Evolutionary conservation across 2,329 filamentous ascomycete species (phyloP), one percentile per base, ranked within the genome.

Genomic region (Aspergillus hortae): DNA sequence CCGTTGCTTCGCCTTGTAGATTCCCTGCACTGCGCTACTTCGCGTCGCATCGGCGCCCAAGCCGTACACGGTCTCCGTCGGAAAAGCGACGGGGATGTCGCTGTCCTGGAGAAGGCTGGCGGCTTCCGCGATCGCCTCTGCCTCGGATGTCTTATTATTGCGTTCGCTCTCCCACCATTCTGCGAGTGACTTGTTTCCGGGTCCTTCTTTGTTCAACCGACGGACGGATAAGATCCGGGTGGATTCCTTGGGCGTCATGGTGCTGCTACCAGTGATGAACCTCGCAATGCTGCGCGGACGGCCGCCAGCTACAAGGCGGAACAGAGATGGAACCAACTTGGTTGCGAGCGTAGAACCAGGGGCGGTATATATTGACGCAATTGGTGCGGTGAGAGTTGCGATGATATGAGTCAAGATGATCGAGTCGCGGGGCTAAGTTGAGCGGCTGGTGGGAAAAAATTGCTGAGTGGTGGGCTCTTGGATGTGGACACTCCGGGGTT

Each of bases 41-140:
- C 90, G 83, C 23, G 92, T 97, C 10, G 94, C 94, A 74, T 97
- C 94, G 12, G 94, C 94, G n/a, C 91, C 94, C 6, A 99, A 80
- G 0, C 94, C 94, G 68, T 99, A 99, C 0, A 99, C 94, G 0
- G 94, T 99, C 74, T 99, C 94, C 0, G 94, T 99, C 0, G 94
- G 94, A 67, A 99, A 99, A 1, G 90, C 94, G 44, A 99, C 90
- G 4, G 94, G 94, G 3, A 81, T 80, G 66, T 89, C 80, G 47
- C 80, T 85, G 15, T 78, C 77, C 47, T 77, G 81, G 33, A 96
- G 76, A 57, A 85, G 79, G 11, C 78, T 67, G 2, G 89, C 90
- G 1, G 90, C 90, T 50, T 84, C 75, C 52, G 76, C 73, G 35
- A 95, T 77, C 51, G 77, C 73, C 33, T 75, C 70, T 3, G 75